phyloP scores from a whole-genome alignment of 257 asterid species.

The Solanum corneliomulleri region DNA sequence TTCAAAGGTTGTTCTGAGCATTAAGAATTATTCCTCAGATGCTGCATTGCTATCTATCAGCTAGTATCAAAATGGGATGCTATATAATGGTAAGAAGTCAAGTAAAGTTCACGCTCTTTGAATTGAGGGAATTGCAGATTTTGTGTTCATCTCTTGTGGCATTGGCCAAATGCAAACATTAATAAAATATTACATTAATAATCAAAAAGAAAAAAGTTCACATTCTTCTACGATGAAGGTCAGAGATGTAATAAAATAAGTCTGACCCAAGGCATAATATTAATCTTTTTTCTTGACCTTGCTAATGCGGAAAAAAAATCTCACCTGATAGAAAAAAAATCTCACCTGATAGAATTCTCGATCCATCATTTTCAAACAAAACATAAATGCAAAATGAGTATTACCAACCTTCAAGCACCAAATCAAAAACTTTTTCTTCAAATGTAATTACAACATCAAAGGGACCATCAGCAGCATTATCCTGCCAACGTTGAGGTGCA shows the following conservation, averaged over 20 bases:
- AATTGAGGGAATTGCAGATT: not conserved
- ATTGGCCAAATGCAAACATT: not conserved
- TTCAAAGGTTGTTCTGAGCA: not conserved
- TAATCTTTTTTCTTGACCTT: not conserved
- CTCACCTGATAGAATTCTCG: not conserved
- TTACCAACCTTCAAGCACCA: conserved; percentile 84
- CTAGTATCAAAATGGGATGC: not conserved
- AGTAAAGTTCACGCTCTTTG: not conserved
- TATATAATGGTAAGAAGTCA: not conserved
- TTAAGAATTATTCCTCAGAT: not conserved
- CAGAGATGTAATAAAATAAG: not conserved
- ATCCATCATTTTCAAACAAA: not conserved
- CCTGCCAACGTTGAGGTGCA: conserved; percentile 99
- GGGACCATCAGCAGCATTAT: conserved; percentile 73
- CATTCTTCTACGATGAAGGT: not conserved
- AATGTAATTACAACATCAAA: conserved; percentile 89
- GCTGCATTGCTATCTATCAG: not conserved
- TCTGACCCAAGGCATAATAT: not conserved
- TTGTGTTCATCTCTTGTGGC: not conserved
- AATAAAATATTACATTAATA: not conserved
- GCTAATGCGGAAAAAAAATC: not conserved
- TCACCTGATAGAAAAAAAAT: not conserved
- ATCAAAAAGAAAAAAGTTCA: not conserved
- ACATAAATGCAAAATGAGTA: not conserved
- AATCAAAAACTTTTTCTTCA: conserved; percentile 94